These are phyloP conservation scores for Russula dissimulans DNA, from an alignment of 768 basidiomycete genomes.

Conservation along the genomic window DNA sequence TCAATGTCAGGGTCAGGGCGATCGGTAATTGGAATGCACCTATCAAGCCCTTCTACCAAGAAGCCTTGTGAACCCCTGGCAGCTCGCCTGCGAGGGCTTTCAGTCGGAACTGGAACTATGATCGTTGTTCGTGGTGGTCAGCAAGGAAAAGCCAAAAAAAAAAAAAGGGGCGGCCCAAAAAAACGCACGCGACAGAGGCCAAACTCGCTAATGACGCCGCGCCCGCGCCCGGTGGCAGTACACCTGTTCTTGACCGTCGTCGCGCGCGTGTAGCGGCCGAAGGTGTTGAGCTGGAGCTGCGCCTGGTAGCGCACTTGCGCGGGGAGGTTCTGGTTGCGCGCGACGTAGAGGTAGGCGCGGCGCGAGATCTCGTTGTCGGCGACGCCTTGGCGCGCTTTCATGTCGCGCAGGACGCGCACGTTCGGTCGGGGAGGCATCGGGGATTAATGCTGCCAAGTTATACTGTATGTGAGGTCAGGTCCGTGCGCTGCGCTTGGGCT, in stretches of 20 bases:
- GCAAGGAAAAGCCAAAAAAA: not conserved
- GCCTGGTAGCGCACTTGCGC: slow-evolving; percentile 88
- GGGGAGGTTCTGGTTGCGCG: slow-evolving; percentile 84
- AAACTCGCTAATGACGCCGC: slow-evolving; percentile 86
- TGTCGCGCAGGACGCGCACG: slow-evolving; percentile 59
- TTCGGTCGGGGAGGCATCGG: slow-evolving; percentile 26
- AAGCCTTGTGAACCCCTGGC: slow-evolving; percentile 82
- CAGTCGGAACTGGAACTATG: slow-evolving; percentile 81
- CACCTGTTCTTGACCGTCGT: slow-evolving; percentile 87
- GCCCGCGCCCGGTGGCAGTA: slow-evolving; percentile 71
- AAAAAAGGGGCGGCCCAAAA: too few species aligned
- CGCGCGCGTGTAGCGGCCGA: slow-evolving; percentile 75
- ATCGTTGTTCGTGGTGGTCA: not conserved
- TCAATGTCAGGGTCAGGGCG: not conserved
- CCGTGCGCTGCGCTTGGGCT: not conserved
- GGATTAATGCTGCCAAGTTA: too few species aligned
- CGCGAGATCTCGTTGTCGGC: slow-evolving; percentile 71
- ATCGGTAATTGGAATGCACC: not conserved
- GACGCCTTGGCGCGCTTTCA: slow-evolving; percentile 67
- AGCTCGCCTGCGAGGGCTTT: slow-evolving; percentile 77
- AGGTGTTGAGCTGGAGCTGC: slow-evolving; percentile 85
- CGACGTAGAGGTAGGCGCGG: slow-evolving; percentile 87
- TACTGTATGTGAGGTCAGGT: too few species aligned
- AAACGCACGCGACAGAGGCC: slow-evolving; percentile 64
- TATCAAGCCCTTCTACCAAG: slow-evolving; percentile 52